phyloP scores from a whole-genome alignment of 306 rosid genomes.

The Prosopis cineraria region DNA sequence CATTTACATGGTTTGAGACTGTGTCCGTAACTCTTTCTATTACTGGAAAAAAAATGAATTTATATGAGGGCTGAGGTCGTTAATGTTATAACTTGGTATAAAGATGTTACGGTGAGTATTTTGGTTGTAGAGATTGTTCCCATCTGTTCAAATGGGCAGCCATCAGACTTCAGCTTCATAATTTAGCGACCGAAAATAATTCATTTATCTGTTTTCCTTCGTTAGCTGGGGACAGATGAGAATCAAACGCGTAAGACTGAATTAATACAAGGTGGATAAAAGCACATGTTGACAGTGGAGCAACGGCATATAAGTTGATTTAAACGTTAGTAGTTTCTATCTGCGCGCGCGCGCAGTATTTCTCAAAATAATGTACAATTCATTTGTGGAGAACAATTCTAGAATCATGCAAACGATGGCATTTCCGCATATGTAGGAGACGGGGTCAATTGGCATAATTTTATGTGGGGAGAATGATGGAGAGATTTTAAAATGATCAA shows the following conservation, averaged over 20 bases:
- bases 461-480: too few relatives aligned
- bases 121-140: neutral
- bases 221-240: neutral
- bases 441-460: neutral
- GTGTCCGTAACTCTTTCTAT: neutral
- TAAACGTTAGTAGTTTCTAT: neutral
- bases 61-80: neutral
- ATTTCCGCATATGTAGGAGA: neutral
- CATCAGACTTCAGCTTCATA: neutral
- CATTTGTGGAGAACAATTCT: neutral
- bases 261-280: too few relatives aligned
- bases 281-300: neutral
- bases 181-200: neutral
- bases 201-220: neutral
- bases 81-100: neutral
- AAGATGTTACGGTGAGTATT: neutral
- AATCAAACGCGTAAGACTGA: neutral
- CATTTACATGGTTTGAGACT: neutral
- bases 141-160: neutral
- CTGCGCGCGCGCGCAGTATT: neutral
- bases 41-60: neutral
- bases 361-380: neutral
- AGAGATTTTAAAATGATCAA: too few relatives aligned
- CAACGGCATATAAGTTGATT: neutral
- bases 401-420: neutral